Conservation (phyloP, 139 green algal species). For the Chlamydomonas sphaeroides region DNA sequence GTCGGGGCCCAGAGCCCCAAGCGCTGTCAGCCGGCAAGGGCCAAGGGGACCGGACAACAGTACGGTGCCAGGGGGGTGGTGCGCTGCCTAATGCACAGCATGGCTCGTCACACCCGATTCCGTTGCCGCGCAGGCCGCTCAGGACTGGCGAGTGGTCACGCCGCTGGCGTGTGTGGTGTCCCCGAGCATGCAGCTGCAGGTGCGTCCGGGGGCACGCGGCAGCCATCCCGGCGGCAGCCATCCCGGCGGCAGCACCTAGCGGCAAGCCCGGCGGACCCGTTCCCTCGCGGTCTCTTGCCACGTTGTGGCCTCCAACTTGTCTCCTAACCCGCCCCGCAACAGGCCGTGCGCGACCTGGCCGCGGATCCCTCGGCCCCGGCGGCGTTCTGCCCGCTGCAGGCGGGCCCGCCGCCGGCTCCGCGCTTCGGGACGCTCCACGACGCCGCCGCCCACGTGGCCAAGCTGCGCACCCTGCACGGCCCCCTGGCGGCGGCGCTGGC, state of each 20-base stretch:
- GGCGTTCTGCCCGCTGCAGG: constrained; percentile 4
- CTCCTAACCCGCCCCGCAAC: too few species aligned
- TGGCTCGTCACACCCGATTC: not conserved
- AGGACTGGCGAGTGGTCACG: constrained; percentile 13
- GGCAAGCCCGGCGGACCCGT: too few species aligned
- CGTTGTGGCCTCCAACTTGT: not conserved
- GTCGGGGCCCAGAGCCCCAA: not conserved
- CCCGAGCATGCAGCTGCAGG: constrained; percentile 15
- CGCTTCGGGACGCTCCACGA: constrained; percentile 17
- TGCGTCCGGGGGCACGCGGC: not conserved
- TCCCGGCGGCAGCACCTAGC: too few species aligned
- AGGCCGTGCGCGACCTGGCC: too few species aligned
- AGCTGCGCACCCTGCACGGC: constrained; percentile 5
- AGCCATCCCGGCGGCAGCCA: too few species aligned
- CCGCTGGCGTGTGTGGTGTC: constrained; percentile 30
- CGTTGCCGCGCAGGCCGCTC: not conserved
- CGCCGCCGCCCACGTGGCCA: not conserved
- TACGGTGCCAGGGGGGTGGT: too few species aligned
- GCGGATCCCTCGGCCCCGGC: too few species aligned
- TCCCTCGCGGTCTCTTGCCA: too few species aligned
- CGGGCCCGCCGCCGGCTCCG: constrained; percentile 4
- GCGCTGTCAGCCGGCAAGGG: too few species aligned
- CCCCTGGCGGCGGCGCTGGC: not conserved
- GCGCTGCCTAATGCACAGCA: too few species aligned
- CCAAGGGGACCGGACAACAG: too few species aligned